Conservation (phyloP, 805 yeast genomes). For the Lachancea waltii region DNA sequence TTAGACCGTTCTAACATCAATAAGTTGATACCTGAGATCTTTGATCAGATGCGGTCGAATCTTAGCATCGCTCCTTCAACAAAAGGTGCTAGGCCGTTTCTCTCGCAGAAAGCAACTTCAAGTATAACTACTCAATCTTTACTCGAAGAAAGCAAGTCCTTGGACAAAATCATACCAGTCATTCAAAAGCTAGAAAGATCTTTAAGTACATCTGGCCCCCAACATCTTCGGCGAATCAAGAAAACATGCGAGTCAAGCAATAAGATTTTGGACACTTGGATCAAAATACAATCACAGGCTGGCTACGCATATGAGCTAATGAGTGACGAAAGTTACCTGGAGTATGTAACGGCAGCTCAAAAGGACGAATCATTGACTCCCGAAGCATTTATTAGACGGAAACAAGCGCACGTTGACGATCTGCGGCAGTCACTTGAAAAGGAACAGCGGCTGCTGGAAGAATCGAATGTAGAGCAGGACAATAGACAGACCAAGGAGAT, state of each 20-base stretch:
- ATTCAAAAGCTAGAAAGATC: constrained; percentile 22
- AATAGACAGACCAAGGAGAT: background rate
- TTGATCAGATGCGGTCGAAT: constrained; percentile 28
- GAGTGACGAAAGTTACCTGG: constrained; percentile 32
- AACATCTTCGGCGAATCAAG: constrained; percentile 31
- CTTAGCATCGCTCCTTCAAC: constrained; percentile 11
- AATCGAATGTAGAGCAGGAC: background rate
- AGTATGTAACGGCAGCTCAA: constrained; percentile 24
- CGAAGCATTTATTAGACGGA: constrained; percentile 11
- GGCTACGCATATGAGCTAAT: constrained; percentile 46
- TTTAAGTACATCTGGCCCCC: constrained; percentile 17
- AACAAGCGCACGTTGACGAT: constrained; percentile 16
- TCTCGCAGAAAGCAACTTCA: constrained; percentile 8
- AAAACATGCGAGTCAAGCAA: constrained; percentile 44
- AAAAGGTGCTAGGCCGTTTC: constrained; percentile 1
- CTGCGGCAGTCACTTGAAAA: constrained; percentile 15
- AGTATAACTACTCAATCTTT: constrained; percentile 27
- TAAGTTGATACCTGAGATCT: constrained; percentile 29
- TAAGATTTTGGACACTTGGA: constrained; percentile 51
- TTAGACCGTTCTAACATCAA: constrained; percentile 21
- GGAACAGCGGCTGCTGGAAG: constrained; percentile 6
- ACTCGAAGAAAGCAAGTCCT: constrained; percentile 25
- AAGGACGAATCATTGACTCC: constrained; percentile 20
- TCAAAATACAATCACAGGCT: constrained; percentile 55
- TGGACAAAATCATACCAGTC: constrained; percentile 28